Percentiles rank a stretch among this genome's conserved stretches.
These are phyloP conservation scores for Ophiognomonia clavigignenti-juglandacearum DNA, from an alignment of 2,329 filamentous ascomycete genomes.

Conservation along the genomic window DNA sequence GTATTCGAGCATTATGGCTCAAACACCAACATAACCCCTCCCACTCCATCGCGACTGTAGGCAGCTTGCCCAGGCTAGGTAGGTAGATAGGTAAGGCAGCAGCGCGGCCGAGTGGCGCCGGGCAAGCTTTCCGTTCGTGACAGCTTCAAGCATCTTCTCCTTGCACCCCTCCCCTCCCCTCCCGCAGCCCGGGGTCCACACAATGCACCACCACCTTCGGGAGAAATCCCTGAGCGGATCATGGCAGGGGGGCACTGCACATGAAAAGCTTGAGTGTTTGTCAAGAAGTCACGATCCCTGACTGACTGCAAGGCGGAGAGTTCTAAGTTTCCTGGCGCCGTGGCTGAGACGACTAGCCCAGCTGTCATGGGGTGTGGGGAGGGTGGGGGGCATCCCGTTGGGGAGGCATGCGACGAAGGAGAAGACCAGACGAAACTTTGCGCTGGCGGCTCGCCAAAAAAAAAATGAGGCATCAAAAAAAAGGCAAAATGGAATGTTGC, in stretches of 20 bases:
- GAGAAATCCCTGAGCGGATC: background rate
- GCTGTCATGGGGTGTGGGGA: background rate
- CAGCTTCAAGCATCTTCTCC: background rate
- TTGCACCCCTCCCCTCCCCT: background rate
- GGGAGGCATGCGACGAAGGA: constrained; percentile 9
- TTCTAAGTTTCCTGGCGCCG: background rate
- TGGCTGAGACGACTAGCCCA: no score
- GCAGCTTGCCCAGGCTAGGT: no score
- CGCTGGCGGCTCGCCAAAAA: background rate
- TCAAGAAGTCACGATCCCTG: no score
- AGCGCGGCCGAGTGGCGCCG: background rate
- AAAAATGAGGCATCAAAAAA: no score
- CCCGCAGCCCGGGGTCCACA: background rate
- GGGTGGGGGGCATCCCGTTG: constrained; percentile 2
- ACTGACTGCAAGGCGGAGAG: no score
- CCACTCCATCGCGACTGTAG: background rate
- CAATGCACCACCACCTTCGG: background rate
- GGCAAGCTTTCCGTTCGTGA: background rate
- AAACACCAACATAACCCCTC: constrained; percentile 1
- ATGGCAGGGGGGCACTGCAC: no score
- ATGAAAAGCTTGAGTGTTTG: no score
- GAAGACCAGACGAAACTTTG: constrained; percentile 13
- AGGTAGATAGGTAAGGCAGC: no score
- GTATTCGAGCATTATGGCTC: background rate
- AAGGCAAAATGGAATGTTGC: background rate